phyloP scores from a whole-genome alignment of 805 yeast genomes.

The Metschnikowia santaceciliae region DNA sequence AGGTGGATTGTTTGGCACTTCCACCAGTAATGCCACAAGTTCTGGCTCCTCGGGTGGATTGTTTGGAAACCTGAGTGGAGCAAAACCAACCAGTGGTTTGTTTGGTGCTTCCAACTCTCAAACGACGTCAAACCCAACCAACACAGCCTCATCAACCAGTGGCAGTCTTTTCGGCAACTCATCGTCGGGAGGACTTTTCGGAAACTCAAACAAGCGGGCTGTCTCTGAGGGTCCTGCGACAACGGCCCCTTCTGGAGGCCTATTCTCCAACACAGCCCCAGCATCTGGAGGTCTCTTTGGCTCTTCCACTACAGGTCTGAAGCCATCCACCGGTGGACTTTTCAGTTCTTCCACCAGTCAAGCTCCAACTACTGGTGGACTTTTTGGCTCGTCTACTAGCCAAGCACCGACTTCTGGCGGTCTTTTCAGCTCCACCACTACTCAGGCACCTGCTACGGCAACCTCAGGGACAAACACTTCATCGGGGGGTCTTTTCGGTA shows the following conservation, averaged over 20 bases:
- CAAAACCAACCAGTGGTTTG: not conserved
- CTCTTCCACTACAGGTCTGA: not conserved
- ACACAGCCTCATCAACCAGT: not conserved
- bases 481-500: not conserved
- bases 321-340: not conserved
- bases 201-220: slow-evolving; percentile 2
- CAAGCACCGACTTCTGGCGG: slow-evolving; percentile 20
- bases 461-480: not conserved
- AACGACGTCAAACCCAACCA: not conserved
- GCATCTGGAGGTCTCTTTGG: slow-evolving; percentile 6
- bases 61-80: slow-evolving; percentile 3
- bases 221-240: slow-evolving; percentile 4
- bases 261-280: not conserved
- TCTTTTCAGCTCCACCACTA: slow-evolving; percentile 7
- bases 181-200: slow-evolving; percentile 6
- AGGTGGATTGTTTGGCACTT: not conserved
- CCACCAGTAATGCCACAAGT: not conserved
- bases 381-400: slow-evolving; percentile 21
- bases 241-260: not conserved
- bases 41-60: slow-evolving; percentile 2
- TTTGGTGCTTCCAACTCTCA: slow-evolving; percentile 1
- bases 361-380: slow-evolving; percentile 14
- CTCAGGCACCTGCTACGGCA: not conserved
- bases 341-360: not conserved
- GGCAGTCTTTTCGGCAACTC: slow-evolving; percentile 7